Conservation (phyloP, 495 filamentous ascomycete species). For the Bacidia rubella region DNA sequence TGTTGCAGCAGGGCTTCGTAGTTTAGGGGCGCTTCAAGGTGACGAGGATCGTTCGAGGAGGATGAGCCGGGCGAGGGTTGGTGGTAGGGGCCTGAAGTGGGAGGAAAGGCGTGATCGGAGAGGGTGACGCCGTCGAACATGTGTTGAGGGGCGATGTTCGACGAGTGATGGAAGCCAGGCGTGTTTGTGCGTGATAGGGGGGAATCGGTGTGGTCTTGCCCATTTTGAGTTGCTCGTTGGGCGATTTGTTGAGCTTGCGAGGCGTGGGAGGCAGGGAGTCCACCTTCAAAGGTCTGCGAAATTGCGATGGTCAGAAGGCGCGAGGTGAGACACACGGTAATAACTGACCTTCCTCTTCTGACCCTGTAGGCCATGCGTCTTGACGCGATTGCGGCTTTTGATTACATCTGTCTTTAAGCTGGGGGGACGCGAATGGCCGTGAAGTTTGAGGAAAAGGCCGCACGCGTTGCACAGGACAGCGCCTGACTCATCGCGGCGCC, state of each 20-base stretch:
- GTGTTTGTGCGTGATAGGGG: slow-evolving; percentile 80
- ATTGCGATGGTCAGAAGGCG: not conserved
- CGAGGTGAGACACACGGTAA: not conserved
- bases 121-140: slow-evolving; percentile 64
- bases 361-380: slow-evolving; percentile 72
- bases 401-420: slow-evolving; percentile 98
- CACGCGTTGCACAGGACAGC: slow-evolving; percentile 99
- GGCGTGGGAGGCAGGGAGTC: slow-evolving; percentile 42
- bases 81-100: slow-evolving; percentile 40
- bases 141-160: slow-evolving; percentile 62
- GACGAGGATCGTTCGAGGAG: slow-evolving; percentile 61
- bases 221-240: slow-evolving; percentile 56
- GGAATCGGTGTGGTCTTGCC: slow-evolving; percentile 67
- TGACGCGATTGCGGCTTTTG: slow-evolving; percentile 96
- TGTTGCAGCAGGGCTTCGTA: slow-evolving; percentile 64
- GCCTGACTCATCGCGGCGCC: slow-evolving; percentile 91
- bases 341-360: slow-evolving; percentile 74
- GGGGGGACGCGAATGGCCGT: slow-evolving; percentile 83
- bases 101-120: slow-evolving; percentile 47
- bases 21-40: slow-evolving; percentile 61
- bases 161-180: slow-evolving; percentile 55
- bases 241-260: slow-evolving; percentile 43
- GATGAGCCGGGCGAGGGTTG: slow-evolving; percentile 54
- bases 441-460: slow-evolving; percentile 92
- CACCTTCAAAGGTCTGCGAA: slow-evolving; percentile 46